These are phyloP conservation scores for Hansfordia pulvinata DNA, from an alignment of 2,329 filamentous ascomycete species.

Conservation along the genomic window DNA sequence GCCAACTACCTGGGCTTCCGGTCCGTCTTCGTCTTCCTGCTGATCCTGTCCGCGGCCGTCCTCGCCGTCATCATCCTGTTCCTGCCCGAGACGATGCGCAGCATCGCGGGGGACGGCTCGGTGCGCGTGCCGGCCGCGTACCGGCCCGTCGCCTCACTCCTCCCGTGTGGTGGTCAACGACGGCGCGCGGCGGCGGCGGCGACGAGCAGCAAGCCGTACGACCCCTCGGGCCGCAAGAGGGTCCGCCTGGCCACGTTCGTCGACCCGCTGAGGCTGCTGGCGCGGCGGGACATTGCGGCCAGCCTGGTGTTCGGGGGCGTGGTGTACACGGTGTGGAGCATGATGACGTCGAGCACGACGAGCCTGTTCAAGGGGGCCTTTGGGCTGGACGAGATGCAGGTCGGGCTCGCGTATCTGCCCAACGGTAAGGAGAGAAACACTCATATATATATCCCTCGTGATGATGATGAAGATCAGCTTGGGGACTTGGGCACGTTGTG, in stretches of 20 bases:
- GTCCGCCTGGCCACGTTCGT: too few species aligned
- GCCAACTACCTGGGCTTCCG: conserved; percentile 34
- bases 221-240: too few species aligned
- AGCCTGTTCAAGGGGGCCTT: conserved; percentile 12
- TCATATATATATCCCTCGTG: too few species aligned
- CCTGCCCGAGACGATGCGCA: conserved; percentile 28
- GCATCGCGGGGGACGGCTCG: conserved; percentile 30
- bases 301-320: conserved; percentile 18
- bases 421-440: too few species aligned
- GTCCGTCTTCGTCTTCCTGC: conserved; percentile 37
- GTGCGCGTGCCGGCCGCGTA: conserved; percentile 18
- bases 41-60: conserved; percentile 21
- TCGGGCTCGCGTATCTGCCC: conserved; percentile 3
- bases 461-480: too few species aligned
- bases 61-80: conserved; percentile 23
- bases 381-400: conserved; percentile 1
- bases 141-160: too few species aligned
- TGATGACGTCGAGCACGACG: conserved; percentile 24
- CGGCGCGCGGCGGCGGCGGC: conserved; percentile 4
- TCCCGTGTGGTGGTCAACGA: too few species aligned
- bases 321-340: conserved; percentile 20
- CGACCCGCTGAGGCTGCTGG: too few species aligned
- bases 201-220: conserved; percentile 2
- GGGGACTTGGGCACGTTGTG: too few species aligned
- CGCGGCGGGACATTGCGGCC: conserved; percentile 23